phyloP scores from a whole-genome alignment of 2,329 filamentous ascomycete species.

The Aureobasidium vineae region DNA sequence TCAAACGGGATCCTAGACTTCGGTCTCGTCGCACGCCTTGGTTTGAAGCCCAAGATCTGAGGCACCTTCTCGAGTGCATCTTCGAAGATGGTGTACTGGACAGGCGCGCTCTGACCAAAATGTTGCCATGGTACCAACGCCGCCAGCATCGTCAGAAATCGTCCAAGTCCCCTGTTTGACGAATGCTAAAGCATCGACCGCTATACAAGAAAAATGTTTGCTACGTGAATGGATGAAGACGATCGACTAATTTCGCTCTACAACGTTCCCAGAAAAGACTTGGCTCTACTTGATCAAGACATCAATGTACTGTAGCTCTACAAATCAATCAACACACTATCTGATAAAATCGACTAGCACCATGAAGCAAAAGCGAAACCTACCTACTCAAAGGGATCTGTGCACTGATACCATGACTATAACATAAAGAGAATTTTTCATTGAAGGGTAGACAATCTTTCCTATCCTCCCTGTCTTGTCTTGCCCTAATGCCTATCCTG shows the following conservation, averaged over 20 bases:
- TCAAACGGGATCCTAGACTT: neutral
- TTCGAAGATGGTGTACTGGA: neutral
- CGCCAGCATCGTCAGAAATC: neutral
- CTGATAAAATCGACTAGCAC: neutral
- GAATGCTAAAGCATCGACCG: neutral
- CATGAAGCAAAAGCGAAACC: neutral
- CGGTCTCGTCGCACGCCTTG: neutral
- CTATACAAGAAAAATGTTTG: neutral
- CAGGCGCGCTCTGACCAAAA: neutral
- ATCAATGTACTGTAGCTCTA: neutral
- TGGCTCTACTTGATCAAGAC: neutral
- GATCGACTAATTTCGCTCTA: neutral
- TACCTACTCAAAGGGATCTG: neutral
- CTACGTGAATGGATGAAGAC: neutral
- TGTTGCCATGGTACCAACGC: constrained; percentile 5
- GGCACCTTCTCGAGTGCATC: neutral
- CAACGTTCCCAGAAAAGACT: neutral
- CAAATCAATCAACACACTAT: neutral
- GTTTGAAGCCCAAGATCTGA: neutral
- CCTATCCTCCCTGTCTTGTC: neutral
- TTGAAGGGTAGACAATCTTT: neutral
- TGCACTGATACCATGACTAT: neutral
- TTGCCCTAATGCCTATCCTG: neutral
- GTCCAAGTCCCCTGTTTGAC: neutral
- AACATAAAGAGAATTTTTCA: neutral